Base-by-base conservation (phyloP, 345 rosid genomes). In the Limnanthes douglasii region DNA sequence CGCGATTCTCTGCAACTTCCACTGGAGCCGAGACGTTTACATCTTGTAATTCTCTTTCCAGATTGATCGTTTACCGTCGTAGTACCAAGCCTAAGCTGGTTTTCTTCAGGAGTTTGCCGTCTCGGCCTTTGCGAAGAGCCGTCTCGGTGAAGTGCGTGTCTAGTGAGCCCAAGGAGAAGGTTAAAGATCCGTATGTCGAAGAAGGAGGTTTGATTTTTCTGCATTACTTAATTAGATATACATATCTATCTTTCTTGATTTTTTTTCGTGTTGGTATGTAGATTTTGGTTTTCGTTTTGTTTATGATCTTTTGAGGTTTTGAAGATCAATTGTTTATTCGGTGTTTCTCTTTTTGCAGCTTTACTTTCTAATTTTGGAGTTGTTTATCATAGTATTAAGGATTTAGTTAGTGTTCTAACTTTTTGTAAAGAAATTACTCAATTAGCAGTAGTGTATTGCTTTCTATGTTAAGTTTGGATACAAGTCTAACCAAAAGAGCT, bases 121-220 rank as follows among this genome's bases (percentile, higher is more conserved):
- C 18, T 19, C 51, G 39, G 12, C 59, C 49, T 1, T 8, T 3
- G 27, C 28, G 54, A 54, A 38, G 59, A 51, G 6, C 37, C 37
- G 30, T 15, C 21, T 42, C 42, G 13, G 61, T 62, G 21, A 68
- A 57, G 50, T 54, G 44, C 21, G 53, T 50, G 6, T 70, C 70
- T 22, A 45, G 65, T 23, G 66, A 64, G 29, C 59, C 57, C 0
- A 56, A 39, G 39, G 52, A 38, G 53, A 64, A 55, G 11, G 20
- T 43, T 1, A 17, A 55, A 11, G 66, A 64, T 39, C 45, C 41
- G 8, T 23, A 46, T 13, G 38, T 26, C 21, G 59, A 43, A 15
- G 49, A 70, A 47, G 60, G 58, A 62, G 78, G 77, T 70, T 13
- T 19, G 15, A 2, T 21, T 17, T 15, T 18, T 44, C 3, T 12